A percentile compares a stretch with the other conserved stretches of the same genome.
Conservation (phyloP, 768 basidiomycete genomes). For the Gymnopilus junonius region DNA sequence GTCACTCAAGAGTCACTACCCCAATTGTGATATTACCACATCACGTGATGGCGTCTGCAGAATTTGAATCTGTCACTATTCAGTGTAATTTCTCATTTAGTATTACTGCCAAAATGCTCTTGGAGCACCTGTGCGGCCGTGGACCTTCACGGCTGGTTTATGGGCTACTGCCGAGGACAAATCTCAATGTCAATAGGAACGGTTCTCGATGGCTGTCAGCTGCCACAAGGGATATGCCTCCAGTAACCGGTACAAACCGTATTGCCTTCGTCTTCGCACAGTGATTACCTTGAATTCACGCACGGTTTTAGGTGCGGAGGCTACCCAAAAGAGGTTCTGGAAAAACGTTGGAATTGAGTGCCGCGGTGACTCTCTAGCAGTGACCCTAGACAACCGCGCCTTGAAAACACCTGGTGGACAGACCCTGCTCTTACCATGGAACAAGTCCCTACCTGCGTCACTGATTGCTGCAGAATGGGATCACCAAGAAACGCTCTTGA, state of each 20-base stretch:
- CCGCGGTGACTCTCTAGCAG: conserved; percentile 51
- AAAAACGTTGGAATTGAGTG: conserved; percentile 82
- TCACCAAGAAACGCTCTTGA: conserved; percentile 82
- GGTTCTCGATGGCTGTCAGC: conserved; percentile 30
- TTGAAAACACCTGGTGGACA: conserved; percentile 92
- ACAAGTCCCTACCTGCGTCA: conserved; percentile 75
- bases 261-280: conserved; percentile 23
- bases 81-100: too few relatives aligned
- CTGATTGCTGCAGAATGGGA: conserved; percentile 98
- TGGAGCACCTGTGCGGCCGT: conserved; percentile 22
- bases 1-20: not conserved
- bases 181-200: not conserved
- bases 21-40: not conserved
- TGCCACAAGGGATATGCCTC: conserved; percentile 43
- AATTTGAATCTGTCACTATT: not conserved
- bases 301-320: conserved; percentile 71
- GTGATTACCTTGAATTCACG: not conserved
- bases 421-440: conserved; percentile 67
- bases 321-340: conserved; percentile 92
- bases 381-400: conserved; percentile 82
- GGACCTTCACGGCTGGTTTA: conserved; percentile 5
- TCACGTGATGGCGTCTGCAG: conserved; percentile 27
- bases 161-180: not conserved
- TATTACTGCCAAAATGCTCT: conserved; percentile 16
- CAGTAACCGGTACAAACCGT: conserved; percentile 71